Conservation (phyloP, 352 stramenopile species). For the Paralagenidium karlingii region DNA sequence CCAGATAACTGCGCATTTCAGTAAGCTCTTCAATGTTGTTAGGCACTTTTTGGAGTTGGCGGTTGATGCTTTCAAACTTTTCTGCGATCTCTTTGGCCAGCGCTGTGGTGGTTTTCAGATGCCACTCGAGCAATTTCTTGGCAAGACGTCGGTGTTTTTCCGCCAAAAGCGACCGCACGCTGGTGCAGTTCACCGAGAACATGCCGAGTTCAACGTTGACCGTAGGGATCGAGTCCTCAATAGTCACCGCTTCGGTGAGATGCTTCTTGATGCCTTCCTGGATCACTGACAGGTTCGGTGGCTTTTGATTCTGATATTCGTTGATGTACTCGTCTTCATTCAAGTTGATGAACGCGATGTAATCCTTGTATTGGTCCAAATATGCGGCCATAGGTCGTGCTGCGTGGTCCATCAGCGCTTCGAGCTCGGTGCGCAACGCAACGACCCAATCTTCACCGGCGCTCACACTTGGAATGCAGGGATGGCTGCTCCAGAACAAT, state of each 20-base stretch:
- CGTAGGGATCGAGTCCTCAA: slow-evolving; percentile 46
- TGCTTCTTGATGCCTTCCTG: slow-evolving; percentile 73
- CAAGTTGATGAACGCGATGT: slow-evolving; percentile 83
- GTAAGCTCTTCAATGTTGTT: slow-evolving; percentile 89
- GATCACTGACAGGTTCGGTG: slow-evolving; percentile 48
- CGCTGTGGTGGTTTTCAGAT: slow-evolving; percentile 58
- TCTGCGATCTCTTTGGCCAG: slow-evolving; percentile 64
- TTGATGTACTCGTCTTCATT: slow-evolving; percentile 80
- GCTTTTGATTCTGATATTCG: slow-evolving; percentile 61
- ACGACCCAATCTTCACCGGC: slow-evolving; percentile 80
- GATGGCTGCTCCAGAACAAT: slow-evolving; percentile 90
- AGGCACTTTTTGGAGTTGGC: slow-evolving; percentile 74
- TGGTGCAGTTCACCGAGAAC: slow-evolving; percentile 69
- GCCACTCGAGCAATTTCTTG: slow-evolving; percentile 61
- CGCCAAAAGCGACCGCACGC: slow-evolving; percentile 49
- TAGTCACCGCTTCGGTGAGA: slow-evolving; percentile 31
- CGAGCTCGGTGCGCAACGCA: slow-evolving; percentile 37
- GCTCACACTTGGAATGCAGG: slow-evolving; percentile 73
- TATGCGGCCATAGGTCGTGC: slow-evolving; percentile 58
- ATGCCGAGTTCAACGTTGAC: slow-evolving; percentile 66
- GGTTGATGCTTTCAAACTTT: slow-evolving; percentile 76
- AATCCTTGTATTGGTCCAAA: slow-evolving; percentile 66
- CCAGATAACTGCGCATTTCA: slow-evolving; percentile 79
- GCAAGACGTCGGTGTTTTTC: slow-evolving; percentile 65
- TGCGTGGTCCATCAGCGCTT: slow-evolving; percentile 41